Percentiles rank a stretch among this genome's conserved stretches.
phyloP scores from a whole-genome alignment of 805 yeast genomes.

The Cyberlindnera euphorbiiphila region DNA sequence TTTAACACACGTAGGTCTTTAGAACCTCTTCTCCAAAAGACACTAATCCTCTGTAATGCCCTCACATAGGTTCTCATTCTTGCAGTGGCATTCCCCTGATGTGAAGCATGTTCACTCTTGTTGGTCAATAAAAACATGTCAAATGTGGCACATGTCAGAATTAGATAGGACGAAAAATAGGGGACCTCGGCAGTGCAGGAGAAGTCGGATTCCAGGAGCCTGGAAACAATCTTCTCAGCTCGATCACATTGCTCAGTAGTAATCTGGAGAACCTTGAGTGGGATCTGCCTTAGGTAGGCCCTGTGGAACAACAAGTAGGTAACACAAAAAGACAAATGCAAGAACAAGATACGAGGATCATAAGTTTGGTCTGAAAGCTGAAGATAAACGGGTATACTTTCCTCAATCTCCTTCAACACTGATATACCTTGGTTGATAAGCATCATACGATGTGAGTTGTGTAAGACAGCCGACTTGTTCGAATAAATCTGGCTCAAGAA shows the following conservation, averaged over 20 bases:
- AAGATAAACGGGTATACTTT: background rate
- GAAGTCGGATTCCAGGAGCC: constrained; percentile 7
- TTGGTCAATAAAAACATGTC: constrained; percentile 31
- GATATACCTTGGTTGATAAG: constrained; percentile 30
- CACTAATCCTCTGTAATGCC: constrained; percentile 27
- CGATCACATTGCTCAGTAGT: constrained; percentile 26
- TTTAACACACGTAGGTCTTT: constrained; percentile 29
- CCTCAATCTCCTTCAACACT: constrained; percentile 17
- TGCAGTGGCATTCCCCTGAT: constrained; percentile 18
- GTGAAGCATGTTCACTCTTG: constrained; percentile 18
- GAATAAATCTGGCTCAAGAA: constrained; percentile 33
- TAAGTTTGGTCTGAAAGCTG: constrained; percentile 11
- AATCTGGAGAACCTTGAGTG: constrained; percentile 25
- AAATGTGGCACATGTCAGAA: constrained; percentile 32
- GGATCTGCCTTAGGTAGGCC: constrained; percentile 30
- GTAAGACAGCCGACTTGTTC: constrained; percentile 31
- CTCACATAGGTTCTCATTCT: constrained; percentile 23
- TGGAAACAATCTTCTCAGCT: constrained; percentile 23
- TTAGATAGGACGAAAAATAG: constrained; percentile 31
- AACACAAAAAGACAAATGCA: constrained; percentile 31
- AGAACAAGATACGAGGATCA: constrained; percentile 26
- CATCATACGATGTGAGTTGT: constrained; percentile 30
- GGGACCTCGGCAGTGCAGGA: constrained; percentile 20
- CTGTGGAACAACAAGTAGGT: constrained; percentile 28
- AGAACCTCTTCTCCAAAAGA: constrained; percentile 30